These are phyloP conservation scores for Carallia pectinifolia DNA, from an alignment of 345 rosid species.

Conservation along the genomic window DNA sequence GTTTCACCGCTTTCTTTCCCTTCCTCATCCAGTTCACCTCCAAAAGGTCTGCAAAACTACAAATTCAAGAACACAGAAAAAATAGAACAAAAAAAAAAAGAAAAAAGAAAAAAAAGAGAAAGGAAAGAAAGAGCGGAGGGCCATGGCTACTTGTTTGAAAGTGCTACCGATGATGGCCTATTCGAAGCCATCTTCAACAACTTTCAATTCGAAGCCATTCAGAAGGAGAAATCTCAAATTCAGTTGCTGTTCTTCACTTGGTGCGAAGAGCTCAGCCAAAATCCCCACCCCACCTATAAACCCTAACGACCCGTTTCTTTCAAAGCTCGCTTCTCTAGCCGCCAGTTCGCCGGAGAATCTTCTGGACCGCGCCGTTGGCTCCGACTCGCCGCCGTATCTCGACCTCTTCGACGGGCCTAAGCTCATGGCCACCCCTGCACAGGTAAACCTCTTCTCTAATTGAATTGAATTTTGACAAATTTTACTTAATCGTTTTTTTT, in stretches of 20 bases:
- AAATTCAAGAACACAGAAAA: no score
- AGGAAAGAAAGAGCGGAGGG: neutral
- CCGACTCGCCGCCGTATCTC: slow-evolving; percentile 64
- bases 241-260: slow-evolving; percentile 37
- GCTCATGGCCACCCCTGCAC: slow-evolving; percentile 84
- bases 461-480: neutral
- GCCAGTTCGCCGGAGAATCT: slow-evolving; percentile 56
- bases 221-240: slow-evolving; percentile 33
- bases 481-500: neutral
- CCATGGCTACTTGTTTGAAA: slow-evolving; percentile 56
- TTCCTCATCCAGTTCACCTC: no score
- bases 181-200: no score
- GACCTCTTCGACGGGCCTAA: slow-evolving; percentile 71
- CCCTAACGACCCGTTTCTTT: slow-evolving; percentile 76
- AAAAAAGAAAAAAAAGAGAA: neutral
- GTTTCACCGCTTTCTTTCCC: no score
- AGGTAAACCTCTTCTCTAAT: slow-evolving; percentile 27
- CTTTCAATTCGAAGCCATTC: slow-evolving; percentile 13
- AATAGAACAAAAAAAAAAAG: no score
- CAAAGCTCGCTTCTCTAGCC: slow-evolving; percentile 59
- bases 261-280: slow-evolving; percentile 44
- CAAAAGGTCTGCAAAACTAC: no score
- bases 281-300: slow-evolving; percentile 67
- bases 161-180: slow-evolving; percentile 32
- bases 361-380: slow-evolving; percentile 40